phyloP scores from a whole-genome alignment of 2,329 filamentous ascomycete genomes.

The Hortaea sp. region DNA sequence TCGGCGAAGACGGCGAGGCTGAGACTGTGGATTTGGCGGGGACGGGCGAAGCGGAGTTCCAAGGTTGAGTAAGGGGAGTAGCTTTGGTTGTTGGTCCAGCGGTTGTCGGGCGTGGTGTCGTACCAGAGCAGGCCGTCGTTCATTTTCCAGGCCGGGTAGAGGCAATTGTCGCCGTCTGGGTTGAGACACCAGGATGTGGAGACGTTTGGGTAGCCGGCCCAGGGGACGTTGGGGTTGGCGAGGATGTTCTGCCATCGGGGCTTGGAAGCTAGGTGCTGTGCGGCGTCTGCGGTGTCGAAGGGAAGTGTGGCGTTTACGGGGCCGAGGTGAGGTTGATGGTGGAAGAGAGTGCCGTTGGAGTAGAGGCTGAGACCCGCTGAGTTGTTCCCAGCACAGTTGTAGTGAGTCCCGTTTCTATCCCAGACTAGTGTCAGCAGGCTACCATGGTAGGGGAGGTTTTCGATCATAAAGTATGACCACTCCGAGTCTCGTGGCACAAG shows the following conservation, averaged over 20 bases:
- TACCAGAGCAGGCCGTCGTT: constrained; percentile 36
- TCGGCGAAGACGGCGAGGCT: constrained; percentile 24
- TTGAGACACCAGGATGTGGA: constrained; percentile 28
- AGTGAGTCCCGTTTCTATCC: constrained; percentile 30
- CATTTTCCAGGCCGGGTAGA: constrained; percentile 19
- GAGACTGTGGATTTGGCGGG: constrained; percentile 10
- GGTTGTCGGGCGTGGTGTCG: constrained; percentile 29
- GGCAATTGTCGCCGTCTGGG: constrained; percentile 11
- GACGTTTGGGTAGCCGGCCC: constrained; percentile 17
- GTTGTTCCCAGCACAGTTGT: constrained; percentile 15
- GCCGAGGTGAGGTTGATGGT: constrained; percentile 13
- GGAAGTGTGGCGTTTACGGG: constrained; percentile 13
- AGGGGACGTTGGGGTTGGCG: constrained; percentile 25
- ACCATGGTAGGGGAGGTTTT: constrained; percentile 36
- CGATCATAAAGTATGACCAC: constrained; percentile 32
- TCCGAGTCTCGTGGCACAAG: constrained; percentile 24
- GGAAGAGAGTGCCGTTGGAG: constrained; percentile 26
- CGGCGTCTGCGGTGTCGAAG: constrained; percentile 9
- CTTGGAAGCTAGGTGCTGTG: constrained; percentile 10
- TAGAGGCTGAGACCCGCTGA: constrained; percentile 28
- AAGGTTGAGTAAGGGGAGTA: constrained; percentile 10
- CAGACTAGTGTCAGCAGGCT: constrained; percentile 33
- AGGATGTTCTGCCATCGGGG: constrained; percentile 30
- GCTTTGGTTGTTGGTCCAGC: constrained; percentile 19
- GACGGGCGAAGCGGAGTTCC: constrained; percentile 9